Percentiles rank a stretch among this genome's conserved stretches.
Evolutionary conservation across 2,329 filamentous ascomycete genomes (phyloP).

Genomic region (Microsporum audouinii): DNA sequence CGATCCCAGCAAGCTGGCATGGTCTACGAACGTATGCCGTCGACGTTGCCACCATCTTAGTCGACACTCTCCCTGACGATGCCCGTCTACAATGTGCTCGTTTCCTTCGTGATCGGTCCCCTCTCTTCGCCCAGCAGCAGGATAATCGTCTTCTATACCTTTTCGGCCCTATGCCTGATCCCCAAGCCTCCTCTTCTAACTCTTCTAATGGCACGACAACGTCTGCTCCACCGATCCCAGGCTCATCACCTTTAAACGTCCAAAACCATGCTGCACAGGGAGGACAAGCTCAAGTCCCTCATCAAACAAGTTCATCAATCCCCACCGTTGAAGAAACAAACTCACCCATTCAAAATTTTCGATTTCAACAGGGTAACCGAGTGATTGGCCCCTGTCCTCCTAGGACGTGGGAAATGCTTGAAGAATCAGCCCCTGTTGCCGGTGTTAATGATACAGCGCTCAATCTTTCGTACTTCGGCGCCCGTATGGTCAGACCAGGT

Average conservation of each 20-base stretch:
- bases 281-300: background rate
- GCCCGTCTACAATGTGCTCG: slow-evolving; percentile 32
- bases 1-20: slow-evolving; percentile 23
- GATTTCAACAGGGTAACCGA: slow-evolving; percentile 29
- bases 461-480: slow-evolving; percentile 33
- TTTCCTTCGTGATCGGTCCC: slow-evolving; percentile 34
- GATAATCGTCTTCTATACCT: slow-evolving; percentile 32
- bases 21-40: slow-evolving; percentile 32
- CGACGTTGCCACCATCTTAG: slow-evolving; percentile 35
- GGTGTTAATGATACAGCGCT: slow-evolving; percentile 37
- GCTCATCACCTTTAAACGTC: slow-evolving; percentile 12
- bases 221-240: slow-evolving; percentile 24
- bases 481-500: slow-evolving; percentile 19
- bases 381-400: slow-evolving; percentile 26
- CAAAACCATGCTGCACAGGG: slow-evolving; percentile 9
- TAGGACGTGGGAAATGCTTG: slow-evolving; percentile 36
- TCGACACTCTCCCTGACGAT: slow-evolving; percentile 36
- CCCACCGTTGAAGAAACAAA: slow-evolving; percentile 12
- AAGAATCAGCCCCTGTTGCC: slow-evolving; percentile 34
- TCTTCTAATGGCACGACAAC: slow-evolving; percentile 15
- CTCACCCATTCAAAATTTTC: slow-evolving; percentile 24
- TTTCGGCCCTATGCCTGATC: slow-evolving; percentile 29
- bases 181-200: slow-evolving; percentile 4
- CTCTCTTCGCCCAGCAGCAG: slow-evolving; percentile 27
- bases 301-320: background rate